Percentiles rank a stretch among this genome's conserved stretches.
Conservation (phyloP, 805 yeast genomes). For the Wickerhamiella sergipiensis region DNA sequence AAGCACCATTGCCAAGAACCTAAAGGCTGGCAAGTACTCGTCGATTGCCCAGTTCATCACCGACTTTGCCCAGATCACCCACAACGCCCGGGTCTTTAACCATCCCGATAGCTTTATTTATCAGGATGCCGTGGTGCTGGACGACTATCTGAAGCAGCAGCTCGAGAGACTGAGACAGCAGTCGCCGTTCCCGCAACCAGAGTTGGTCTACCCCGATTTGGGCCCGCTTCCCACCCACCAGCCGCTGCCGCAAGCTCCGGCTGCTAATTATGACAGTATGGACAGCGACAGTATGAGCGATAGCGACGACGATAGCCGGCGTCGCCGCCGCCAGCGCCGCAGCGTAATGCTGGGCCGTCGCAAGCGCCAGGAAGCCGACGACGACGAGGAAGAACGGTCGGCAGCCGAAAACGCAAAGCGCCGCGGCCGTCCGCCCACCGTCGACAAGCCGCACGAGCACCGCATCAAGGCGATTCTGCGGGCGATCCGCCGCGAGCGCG, state of each 20-base stretch:
- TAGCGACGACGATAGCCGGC: slow-evolving; percentile 18
- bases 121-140: slow-evolving; percentile 50
- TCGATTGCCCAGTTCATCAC: slow-evolving; percentile 54
- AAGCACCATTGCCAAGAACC: slow-evolving; percentile 45
- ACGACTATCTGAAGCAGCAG: slow-evolving; percentile 34
- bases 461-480: slow-evolving; percentile 79
- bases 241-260: not conserved
- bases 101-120: slow-evolving; percentile 54
- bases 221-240: slow-evolving; percentile 37
- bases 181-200: slow-evolving; percentile 23
- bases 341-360: slow-evolving; percentile 13
- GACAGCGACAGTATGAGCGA: slow-evolving; percentile 18
- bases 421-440: slow-evolving; percentile 83
- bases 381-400: slow-evolving; percentile 21
- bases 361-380: slow-evolving; percentile 19
- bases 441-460: slow-evolving; percentile 83
- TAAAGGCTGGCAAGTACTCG: slow-evolving; percentile 41
- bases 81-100: slow-evolving; percentile 84
- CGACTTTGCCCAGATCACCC: slow-evolving; percentile 72
- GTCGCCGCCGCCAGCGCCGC: slow-evolving; percentile 18
- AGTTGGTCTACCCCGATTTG: slow-evolving; percentile 43
- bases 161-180: slow-evolving; percentile 38
- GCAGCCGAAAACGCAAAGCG: slow-evolving; percentile 37
- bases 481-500: slow-evolving; percentile 60
- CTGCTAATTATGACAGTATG: slow-evolving; percentile 2